phyloP scores from a whole-genome alignment of 1,284 basidiomycete species.

The Singerocomus inundabilis region DNA sequence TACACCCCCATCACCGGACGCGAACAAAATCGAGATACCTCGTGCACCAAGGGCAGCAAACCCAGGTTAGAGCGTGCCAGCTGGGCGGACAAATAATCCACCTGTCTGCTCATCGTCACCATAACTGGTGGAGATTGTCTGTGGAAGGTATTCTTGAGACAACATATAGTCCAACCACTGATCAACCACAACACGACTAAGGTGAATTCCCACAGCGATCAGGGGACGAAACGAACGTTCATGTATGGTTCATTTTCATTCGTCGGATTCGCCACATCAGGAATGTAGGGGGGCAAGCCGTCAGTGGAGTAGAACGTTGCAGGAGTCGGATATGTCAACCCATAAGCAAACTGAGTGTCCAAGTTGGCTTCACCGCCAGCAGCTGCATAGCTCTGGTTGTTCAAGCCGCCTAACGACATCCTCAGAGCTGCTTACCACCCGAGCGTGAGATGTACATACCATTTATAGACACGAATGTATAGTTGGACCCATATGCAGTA shows the following conservation, averaged over 20 bases:
- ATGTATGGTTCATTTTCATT: slow-evolving; percentile 67
- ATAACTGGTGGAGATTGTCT: slow-evolving; percentile 36
- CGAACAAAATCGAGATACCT: slow-evolving; percentile 61
- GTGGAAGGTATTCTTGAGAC: slow-evolving; percentile 33
- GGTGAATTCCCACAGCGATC: neutral
- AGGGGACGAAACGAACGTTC: slow-evolving; percentile 36
- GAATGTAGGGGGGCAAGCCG: slow-evolving; percentile 57
- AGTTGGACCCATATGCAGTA: slow-evolving; percentile 27
- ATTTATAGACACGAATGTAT: slow-evolving; percentile 45
- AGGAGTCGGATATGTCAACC: slow-evolving; percentile 49
- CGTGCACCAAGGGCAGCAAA: slow-evolving; percentile 62
- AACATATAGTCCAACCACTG: slow-evolving; percentile 63
- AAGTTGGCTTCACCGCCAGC: slow-evolving; percentile 72
- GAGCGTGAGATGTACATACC: slow-evolving; percentile 32
- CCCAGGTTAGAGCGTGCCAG: slow-evolving; percentile 24
- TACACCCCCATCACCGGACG: slow-evolving; percentile 70
- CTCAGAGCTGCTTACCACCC: neutral
- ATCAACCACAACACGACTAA: slow-evolving; percentile 16
- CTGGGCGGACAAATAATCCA: slow-evolving; percentile 16
- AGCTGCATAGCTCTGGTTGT: slow-evolving; percentile 52
- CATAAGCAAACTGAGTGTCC: slow-evolving; percentile 67
- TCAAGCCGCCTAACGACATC: slow-evolving; percentile 45
- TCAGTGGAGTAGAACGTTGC: slow-evolving; percentile 62
- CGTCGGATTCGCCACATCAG: slow-evolving; percentile 39
- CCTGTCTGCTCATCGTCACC: slow-evolving; percentile 70